Conservation (phyloP, 176 grass and related monocot genomes). For the Triticum monococcum region DNA sequence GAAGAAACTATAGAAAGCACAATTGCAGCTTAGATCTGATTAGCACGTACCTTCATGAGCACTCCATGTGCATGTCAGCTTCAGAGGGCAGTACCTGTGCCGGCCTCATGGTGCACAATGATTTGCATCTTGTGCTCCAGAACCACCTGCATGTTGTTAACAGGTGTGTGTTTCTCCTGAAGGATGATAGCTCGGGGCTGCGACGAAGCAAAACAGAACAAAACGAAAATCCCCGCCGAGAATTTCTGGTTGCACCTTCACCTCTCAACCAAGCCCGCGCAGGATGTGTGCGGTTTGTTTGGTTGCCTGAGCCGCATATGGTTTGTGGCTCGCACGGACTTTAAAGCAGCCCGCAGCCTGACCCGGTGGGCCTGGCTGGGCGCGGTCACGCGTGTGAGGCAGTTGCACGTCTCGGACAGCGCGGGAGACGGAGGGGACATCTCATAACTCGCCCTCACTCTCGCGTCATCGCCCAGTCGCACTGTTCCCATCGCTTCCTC, state of each 20-base stretch:
- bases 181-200: not conserved
- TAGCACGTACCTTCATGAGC: not conserved
- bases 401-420: too few species aligned
- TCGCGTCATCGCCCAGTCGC: too few species aligned
- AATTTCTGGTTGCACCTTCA: not conserved
- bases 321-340: too few species aligned
- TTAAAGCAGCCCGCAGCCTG: too few species aligned
- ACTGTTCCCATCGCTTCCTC: too few species aligned
- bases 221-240: not conserved
- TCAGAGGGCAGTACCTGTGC: not conserved
- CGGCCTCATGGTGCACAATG: not conserved
- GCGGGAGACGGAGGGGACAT: too few species aligned
- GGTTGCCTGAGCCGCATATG: too few species aligned
- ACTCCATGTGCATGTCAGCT: not conserved
- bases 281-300: too few species aligned
- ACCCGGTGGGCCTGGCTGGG: too few species aligned
- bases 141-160: not conserved
- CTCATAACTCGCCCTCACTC: too few species aligned
- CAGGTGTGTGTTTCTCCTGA: not conserved
- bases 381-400: too few species aligned
- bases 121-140: not conserved
- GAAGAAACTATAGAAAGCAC: not conserved
- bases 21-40: slow-evolving; percentile 9
- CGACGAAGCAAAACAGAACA: not conserved
- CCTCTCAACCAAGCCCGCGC: too few species aligned